Percentiles rank a stretch among this genome's conserved stretches.
Conservation (phyloP, 2,329 filamentous ascomycete genomes). For the Blumeria hordei region DNA sequence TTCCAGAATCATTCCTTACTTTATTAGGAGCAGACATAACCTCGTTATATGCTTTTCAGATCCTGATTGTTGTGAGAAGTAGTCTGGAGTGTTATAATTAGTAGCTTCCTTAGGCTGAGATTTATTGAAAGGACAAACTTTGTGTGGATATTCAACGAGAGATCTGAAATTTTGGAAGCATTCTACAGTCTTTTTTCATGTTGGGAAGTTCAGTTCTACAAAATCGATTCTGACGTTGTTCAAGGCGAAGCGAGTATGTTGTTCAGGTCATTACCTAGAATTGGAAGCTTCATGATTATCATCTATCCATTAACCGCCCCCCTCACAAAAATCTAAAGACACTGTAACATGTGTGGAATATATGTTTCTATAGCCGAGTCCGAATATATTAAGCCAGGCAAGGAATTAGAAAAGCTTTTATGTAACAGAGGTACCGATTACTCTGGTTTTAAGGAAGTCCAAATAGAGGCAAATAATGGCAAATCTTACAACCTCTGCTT, state of each 20-base stretch:
- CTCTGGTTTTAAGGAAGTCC: constrained; percentile 20
- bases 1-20: not conserved
- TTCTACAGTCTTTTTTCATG: not conserved
- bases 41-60: not conserved
- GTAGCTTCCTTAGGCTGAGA: not conserved
- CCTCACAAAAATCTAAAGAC: no score
- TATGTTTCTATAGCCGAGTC: constrained; percentile 24
- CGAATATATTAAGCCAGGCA: constrained; percentile 12
- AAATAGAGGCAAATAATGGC: constrained; percentile 10
- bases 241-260: no score
- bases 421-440: constrained; percentile 36
- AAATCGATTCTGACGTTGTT: no score
- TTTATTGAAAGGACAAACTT: not conserved
- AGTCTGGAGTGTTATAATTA: not conserved
- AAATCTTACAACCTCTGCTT: constrained; percentile 30
- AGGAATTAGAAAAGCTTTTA: constrained; percentile 22
- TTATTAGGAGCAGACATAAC: not conserved
- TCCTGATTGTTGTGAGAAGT: not conserved
- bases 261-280: no score
- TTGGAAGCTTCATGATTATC: no score
- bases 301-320: no score
- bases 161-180: not conserved
- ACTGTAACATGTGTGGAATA: constrained; percentile 33
- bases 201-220: not conserved
- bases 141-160: not conserved